Base-by-base conservation (phyloP, 768 basidiomycete genomes). In the Boletus fagicola region DNA sequence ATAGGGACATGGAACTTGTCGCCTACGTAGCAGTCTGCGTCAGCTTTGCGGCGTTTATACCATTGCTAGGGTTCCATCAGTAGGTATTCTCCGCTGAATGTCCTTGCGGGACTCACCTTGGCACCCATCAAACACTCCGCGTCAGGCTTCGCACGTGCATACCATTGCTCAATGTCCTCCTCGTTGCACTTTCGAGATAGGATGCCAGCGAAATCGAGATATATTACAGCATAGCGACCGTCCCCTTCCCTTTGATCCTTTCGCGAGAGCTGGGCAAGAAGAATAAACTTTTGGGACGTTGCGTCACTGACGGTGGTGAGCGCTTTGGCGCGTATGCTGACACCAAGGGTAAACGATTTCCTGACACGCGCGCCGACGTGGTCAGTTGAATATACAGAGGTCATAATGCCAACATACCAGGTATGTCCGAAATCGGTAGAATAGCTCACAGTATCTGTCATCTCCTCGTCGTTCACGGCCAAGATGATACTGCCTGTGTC, bases 231-330 rank as follows among this genome's bases (percentile, higher is more conserved):
- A 59, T 88, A 86, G 0, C 83, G 80, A 11, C 86, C 86, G 1
- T 78, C 68, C 0, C 74, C 74, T n/a, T 72, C 68, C 30, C 70
- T 76, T 63, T 83, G 77, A 51, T 91, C 85, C 13, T 78, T 72
- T 22, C 86, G 82, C 2, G 83, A 75, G 13, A 94, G 78, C 57
- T 88, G 86, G 5, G 89, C 97, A 26, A 97, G 79, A 9, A 99
- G 78, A 10, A 98, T 68, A 77, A 98, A 98, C 73, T 96, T 98
- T 69, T 97, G 96, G 0, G 93, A 95, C 0, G 97, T 98, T 13
- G 93, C 93, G 63, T 99, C 97, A 0, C 93, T 92, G 6, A 98
- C 82, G 4, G 94, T 97, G 42, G 89, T 86, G n/a, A 99, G 76
- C 0, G 84, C 84, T 9, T 84, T 80, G 0, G 92, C 86, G 22